These are phyloP conservation scores for Blastobotrys indianensis DNA, from an alignment of 1,139 yeast species.

Conservation along the genomic window DNA sequence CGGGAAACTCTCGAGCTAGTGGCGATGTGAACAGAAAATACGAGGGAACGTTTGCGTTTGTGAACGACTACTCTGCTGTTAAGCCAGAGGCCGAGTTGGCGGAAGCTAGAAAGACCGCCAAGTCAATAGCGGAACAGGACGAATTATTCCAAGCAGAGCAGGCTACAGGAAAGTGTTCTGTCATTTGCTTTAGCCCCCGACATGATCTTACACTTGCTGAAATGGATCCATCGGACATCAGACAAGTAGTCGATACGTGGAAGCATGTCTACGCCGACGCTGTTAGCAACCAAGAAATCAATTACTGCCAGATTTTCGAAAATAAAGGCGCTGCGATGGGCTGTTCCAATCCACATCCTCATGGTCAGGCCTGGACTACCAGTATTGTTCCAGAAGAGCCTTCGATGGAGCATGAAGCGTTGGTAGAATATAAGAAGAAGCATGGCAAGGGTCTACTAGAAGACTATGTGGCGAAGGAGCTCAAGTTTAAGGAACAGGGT, in stretches of 20 bases:
- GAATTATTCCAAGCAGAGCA: constrained; percentile 52
- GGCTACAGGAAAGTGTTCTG: constrained; percentile 64
- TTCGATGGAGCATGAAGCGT: constrained; percentile 48
- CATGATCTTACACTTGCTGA: constrained; percentile 63
- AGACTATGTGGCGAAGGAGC: constrained; percentile 59
- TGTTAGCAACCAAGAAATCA: constrained; percentile 39
- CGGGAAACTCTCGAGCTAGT: constrained; percentile 62
- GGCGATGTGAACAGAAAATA: constrained; percentile 52
- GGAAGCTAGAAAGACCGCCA: constrained; percentile 7
- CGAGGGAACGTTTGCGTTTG: constrained; percentile 52
- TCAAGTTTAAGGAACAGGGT: constrained; percentile 38
- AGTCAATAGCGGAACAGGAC: constrained; percentile 27
- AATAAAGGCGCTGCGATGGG: constrained; percentile 81
- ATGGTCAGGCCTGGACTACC: constrained; percentile 72
- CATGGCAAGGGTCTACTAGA: constrained; percentile 50
- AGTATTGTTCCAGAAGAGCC: constrained; percentile 66
- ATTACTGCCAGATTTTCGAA: constrained; percentile 66
- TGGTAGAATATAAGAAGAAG: constrained; percentile 42
- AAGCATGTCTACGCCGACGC: constrained; percentile 47
- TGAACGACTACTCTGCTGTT: constrained; percentile 70
- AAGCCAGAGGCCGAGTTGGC: constrained; percentile 28
- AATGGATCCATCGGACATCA: constrained; percentile 45
- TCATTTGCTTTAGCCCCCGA: constrained; percentile 69
- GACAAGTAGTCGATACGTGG: constrained; percentile 55
- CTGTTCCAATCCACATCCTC: constrained; percentile 78